These are phyloP conservation scores for Colletotrichum acutatum DNA, from an alignment of 2,329 filamentous ascomycete species.

Conservation along the genomic window DNA sequence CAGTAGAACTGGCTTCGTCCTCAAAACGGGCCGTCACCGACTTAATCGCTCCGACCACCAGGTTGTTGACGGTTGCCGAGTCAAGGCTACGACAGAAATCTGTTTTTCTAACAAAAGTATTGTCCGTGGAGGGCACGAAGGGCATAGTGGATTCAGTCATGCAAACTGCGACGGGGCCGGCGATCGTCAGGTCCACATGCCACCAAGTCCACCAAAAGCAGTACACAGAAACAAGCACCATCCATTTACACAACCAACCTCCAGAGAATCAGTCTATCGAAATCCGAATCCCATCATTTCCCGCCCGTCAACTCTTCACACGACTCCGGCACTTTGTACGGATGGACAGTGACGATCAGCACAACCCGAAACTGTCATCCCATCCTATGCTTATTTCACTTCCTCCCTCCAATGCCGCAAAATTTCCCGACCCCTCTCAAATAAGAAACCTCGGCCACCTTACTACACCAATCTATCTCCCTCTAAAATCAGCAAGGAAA, in stretches of 20 bases:
- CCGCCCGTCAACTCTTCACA: neutral
- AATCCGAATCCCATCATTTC: neutral
- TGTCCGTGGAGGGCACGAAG: neutral
- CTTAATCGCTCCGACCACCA: neutral
- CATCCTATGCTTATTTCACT: neutral
- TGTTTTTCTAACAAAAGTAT: neutral
- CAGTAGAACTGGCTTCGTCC: neutral
- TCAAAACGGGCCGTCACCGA: neutral
- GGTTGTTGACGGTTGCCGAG: neutral
- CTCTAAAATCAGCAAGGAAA: neutral
- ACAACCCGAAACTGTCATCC: constrained; percentile 5
- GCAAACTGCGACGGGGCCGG: neutral
- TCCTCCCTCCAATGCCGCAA: neutral
- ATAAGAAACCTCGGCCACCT: constrained; percentile 8
- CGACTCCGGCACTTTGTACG: no score
- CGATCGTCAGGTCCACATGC: neutral
- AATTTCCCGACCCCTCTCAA: neutral
- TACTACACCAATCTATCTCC: neutral
- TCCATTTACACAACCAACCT: neutral
- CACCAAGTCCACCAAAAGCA: neutral
- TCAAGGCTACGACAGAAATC: neutral
- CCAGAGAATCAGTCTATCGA: neutral
- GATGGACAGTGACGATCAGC: neutral
- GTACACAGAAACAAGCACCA: neutral
- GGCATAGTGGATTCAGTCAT: neutral